Evolutionary conservation across 176 grass and related monocot genomes (phyloP).

Genomic region (Cenchrus americanus): DNA sequence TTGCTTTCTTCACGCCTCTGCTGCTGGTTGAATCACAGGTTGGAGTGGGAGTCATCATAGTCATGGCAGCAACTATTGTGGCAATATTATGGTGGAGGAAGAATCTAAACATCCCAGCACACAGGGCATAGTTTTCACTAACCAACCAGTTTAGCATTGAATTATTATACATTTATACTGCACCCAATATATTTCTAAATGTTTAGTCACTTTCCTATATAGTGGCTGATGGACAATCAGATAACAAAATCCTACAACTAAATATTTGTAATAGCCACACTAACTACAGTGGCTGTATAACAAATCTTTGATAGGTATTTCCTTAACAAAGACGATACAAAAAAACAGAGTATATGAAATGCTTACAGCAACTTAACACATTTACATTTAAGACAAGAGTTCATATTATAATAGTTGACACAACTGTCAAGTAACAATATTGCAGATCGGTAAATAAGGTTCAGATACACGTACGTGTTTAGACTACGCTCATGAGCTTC

Average conservation of each 20-base stretch:
- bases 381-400: neutral
- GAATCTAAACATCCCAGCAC: no score
- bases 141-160: neutral
- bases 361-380: neutral
- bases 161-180: neutral
- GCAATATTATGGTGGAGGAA: no score
- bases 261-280: neutral
- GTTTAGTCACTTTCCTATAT: neutral
- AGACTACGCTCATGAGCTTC: slow-evolving; percentile 98
- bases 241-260: neutral
- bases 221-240: neutral
- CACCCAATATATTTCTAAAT: neutral
- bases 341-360: neutral
- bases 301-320: neutral
- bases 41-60: no score
- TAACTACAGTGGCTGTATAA: slow-evolving; percentile 5
- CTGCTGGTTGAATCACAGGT: no score
- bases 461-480: slow-evolving; percentile 69
- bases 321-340: neutral
- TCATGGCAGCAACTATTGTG: no score
- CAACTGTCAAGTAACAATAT: neutral
- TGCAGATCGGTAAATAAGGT: neutral
- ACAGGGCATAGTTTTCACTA: neutral
- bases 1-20: no score
- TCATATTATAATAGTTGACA: slow-evolving; percentile 19